phyloP scores from a whole-genome alignment of 352 stramenopile species.

The Phytophthora sp. region DNA sequence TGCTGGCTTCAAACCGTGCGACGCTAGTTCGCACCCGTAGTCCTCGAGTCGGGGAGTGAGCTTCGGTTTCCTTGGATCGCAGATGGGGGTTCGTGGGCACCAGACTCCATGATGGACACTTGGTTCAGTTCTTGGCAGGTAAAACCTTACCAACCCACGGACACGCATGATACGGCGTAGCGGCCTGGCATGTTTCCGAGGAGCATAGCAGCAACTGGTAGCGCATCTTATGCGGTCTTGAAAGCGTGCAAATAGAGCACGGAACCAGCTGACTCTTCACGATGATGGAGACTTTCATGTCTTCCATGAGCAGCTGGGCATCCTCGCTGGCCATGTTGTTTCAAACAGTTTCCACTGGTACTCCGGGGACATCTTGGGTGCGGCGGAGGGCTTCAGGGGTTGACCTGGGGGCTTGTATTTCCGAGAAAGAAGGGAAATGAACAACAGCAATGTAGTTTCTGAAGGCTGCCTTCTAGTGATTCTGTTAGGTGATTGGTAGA shows the following conservation, averaged over 20 bases:
- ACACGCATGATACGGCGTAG: not conserved
- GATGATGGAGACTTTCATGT: too few relatives aligned
- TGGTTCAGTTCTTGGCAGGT: not conserved
- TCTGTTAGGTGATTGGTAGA: too few relatives aligned
- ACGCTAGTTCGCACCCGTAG: not conserved
- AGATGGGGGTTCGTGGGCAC: not conserved
- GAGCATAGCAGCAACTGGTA: not conserved
- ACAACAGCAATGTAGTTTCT: too few relatives aligned
- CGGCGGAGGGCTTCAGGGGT: too few relatives aligned
- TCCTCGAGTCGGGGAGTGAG: not conserved
- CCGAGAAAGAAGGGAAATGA: too few relatives aligned
- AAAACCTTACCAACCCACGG: not conserved
- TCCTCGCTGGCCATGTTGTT: not conserved
- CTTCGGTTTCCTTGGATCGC: not conserved
- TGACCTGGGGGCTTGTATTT: too few relatives aligned
- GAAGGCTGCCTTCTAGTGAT: too few relatives aligned
- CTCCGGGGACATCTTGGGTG: too few relatives aligned
- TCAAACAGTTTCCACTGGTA: too few relatives aligned
- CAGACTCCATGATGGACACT: not conserved
- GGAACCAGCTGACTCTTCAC: too few relatives aligned
- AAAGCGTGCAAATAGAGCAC: too few relatives aligned
- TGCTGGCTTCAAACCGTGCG: not conserved
- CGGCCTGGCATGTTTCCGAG: conserved; percentile 8
- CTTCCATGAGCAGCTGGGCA: not conserved
- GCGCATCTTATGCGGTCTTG: too few relatives aligned